phyloP scores from a whole-genome alignment of 177 flowering plant species.

The Telopea speciosissima region DNA sequence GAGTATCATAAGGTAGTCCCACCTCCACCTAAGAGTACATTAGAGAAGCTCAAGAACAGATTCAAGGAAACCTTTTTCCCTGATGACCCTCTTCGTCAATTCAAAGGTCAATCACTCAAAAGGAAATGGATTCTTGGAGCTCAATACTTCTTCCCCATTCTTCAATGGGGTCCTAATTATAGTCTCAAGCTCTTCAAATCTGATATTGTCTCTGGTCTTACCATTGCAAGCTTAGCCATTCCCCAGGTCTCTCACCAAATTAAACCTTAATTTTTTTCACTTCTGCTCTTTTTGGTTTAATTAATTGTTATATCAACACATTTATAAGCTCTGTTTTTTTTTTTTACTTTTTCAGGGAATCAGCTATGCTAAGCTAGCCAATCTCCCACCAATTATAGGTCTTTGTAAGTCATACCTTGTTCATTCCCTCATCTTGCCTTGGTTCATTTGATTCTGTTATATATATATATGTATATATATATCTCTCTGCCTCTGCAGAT shows the following conservation, averaged over 20 bases:
- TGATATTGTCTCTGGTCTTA: conserved; percentile 75
- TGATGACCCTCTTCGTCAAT: conserved; percentile 83
- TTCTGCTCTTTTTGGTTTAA: neutral
- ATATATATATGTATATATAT: neutral
- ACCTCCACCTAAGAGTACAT: conserved; percentile 52
- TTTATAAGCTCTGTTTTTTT: neutral
- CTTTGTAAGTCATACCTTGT: conserved; percentile 77
- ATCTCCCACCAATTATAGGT: conserved; percentile 73
- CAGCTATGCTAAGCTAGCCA: conserved; percentile 81
- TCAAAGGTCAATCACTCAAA: conserved; percentile 48
- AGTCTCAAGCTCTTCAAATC: conserved; percentile 50
- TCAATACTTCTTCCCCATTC: conserved; percentile 68
- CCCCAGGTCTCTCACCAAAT: conserved; percentile 48
- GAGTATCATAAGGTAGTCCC: conserved; percentile 63
- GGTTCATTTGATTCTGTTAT: neutral
- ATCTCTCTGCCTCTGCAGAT: conserved; percentile 41
- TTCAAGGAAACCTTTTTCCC: conserved; percentile 86
- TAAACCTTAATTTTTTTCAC: neutral
- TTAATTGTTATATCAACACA: neutral
- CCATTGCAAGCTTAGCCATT: conserved; percentile 90
- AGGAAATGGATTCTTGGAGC: conserved; percentile 51
- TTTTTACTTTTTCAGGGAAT: conserved; percentile 48
- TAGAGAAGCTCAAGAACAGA: conserved; percentile 41
- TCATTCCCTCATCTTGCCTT: too few species aligned
- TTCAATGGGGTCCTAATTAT: conserved; percentile 81